Evolutionary conservation across 352 stramenopile genomes (phyloP), one percentile per base, ranked within the genome.

Genomic region (Globisporangium parvum): DNA sequence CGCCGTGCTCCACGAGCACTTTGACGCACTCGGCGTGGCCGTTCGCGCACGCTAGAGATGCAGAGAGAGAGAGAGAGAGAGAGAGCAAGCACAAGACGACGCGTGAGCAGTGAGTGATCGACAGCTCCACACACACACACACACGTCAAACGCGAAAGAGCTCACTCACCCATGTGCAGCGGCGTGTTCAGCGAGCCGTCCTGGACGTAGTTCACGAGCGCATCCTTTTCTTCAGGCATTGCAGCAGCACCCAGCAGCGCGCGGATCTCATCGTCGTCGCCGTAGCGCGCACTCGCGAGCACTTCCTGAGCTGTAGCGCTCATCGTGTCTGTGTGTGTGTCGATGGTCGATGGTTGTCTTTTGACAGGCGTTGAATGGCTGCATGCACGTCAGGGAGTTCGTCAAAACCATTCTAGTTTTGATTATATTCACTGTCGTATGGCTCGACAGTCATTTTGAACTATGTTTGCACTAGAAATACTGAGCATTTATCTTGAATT

Each of bases 101-200:
- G 59, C 12, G 9, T 6, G 5, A 23, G 2, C 37, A 31, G 6
- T 6, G 26, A n/a, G n/a, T n/a, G n/a, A n/a, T n/a, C n/a, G n/a
- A n/a, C n/a, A n/a, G n/a, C n/a, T n/a, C n/a, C n/a, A n/a, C n/a
- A n/a, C n/a, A n/a, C n/a, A n/a, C n/a, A n/a, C n/a, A n/a, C n/a
- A n/a, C n/a, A n/a, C n/a, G n/a, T n/a, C 20, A 20, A 23, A 47
- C n/a, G 17, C 18, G 21, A 40, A 11, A 37, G 31, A 37, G 31
- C 65, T 31, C 65, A 88, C 65, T 31, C 65, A 88, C 81, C 84
- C 84, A 94, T 94, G 68, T 94, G 84, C 21, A 94, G 76, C 26
- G 84, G 80, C 41, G 84, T 91, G 67, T 92, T 92, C 41, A 80
- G 67, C 54, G 81, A 83, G 53, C 80, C 73, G 14, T 81, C 69